A percentile compares a stretch with the other conserved stretches of the same genome.
phyloP scores from a whole-genome alignment of 1,284 basidiomycete species.

The Cutaneotrichosporon cyanovorans region DNA sequence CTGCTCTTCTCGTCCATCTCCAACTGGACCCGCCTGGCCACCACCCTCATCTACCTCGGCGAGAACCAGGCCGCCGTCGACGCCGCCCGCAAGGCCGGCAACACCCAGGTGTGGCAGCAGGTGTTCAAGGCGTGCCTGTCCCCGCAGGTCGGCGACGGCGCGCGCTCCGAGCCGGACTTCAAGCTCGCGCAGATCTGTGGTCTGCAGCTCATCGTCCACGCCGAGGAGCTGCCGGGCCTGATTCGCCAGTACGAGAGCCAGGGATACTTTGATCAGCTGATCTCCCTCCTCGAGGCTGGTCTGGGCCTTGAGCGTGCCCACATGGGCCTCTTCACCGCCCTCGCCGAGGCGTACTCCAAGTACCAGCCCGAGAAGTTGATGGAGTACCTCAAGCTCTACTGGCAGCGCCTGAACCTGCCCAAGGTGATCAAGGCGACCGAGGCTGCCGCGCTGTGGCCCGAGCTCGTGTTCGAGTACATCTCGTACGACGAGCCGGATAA shows the following conservation, averaged over 20 bases:
- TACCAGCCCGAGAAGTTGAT: conserved; percentile 93
- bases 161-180: conserved; percentile 77
- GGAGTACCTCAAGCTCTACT: conserved; percentile 98
- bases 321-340: conserved; percentile 64
- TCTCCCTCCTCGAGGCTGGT: conserved; percentile 85
- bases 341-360: conserved; percentile 92
- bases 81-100: conserved; percentile 96
- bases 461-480: conserved; percentile 95
- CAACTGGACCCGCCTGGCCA: conserved; percentile 96
- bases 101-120: conserved; percentile 99
- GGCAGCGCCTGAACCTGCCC: conserved; percentile 76
- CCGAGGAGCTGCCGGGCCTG: conserved; percentile 77
- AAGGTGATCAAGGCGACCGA: conserved; percentile 90
- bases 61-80: conserved; percentile 98
- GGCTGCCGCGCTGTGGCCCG: conserved; percentile 98
- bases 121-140: conserved; percentile 91
- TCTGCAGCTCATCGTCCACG: conserved; percentile 73
- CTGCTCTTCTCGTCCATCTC: conserved; percentile 93
- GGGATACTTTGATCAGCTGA: conserved; percentile 91
- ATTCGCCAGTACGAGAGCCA: conserved; percentile 81
- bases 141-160: conserved; percentile 30
- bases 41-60: conserved; percentile 95
- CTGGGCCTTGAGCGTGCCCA: conserved; percentile 93
- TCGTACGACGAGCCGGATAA: conserved; percentile 61
- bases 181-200: conserved; percentile 96